Evolutionary conservation across 345 rosid species (phyloP).

Genomic region (Atalantia buxifolia): DNA sequence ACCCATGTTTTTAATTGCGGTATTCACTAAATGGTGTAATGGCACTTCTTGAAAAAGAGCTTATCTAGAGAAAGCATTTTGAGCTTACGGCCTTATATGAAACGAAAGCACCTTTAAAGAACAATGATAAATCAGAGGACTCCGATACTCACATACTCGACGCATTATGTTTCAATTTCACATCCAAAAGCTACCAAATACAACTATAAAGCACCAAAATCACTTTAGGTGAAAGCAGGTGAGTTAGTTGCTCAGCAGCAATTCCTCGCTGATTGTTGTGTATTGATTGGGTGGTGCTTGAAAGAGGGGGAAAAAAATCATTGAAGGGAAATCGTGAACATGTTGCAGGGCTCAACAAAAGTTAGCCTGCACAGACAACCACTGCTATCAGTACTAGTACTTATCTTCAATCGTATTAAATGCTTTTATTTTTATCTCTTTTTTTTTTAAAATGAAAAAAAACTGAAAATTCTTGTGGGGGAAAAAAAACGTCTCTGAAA

Average conservation of each 20-base stretch:
- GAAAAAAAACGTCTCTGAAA: slow-evolving; percentile 4
- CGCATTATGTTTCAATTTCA: neutral
- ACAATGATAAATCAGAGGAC: neutral
- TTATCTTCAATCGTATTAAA: neutral
- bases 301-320: neutral
- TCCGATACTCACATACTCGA: neutral
- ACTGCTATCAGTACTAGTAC: neutral
- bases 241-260: neutral
- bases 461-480: neutral
- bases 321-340: too few relatives aligned
- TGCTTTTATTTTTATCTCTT: neutral
- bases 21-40: neutral
- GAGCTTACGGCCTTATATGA: too few relatives aligned
- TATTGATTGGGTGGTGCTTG: neutral
- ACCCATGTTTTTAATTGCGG: neutral
- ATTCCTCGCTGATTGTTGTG: neutral
- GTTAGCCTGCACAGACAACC: too few relatives aligned
- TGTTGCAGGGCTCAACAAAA: too few relatives aligned
- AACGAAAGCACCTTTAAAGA: neutral
- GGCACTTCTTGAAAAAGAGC: neutral
- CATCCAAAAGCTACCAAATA: neutral
- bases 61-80: neutral
- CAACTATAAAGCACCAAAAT: neutral
- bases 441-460: neutral
- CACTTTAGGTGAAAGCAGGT: neutral